Conservation (phyloP, 2,329 filamentous ascomycete species). For the Colletotrichum sp. region DNA sequence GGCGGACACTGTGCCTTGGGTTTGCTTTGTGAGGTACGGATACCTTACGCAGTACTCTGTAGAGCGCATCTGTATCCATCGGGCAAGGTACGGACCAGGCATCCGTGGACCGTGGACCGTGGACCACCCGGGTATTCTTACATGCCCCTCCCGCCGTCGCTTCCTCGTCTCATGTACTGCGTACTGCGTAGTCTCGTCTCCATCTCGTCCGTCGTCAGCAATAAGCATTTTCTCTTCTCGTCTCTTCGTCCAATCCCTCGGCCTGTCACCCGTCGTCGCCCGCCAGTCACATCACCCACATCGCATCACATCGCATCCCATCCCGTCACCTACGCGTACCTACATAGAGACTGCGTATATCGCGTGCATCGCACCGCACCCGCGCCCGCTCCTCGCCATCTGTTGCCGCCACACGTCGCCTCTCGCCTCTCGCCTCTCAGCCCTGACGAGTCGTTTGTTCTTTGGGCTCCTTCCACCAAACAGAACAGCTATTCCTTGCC, state of each 20-base stretch:
- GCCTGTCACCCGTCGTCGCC: neutral
- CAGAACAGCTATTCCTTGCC: neutral
- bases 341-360: neutral
- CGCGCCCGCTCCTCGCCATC: neutral
- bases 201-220: neutral
- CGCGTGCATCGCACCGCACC: neutral
- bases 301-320: conserved; percentile 12
- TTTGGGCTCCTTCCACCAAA: neutral
- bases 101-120: neutral
- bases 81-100: neutral
- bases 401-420: neutral
- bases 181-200: neutral
- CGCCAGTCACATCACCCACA: neutral
- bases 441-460: neutral
- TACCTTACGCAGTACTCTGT: no score
- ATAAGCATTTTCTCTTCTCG: neutral
- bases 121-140: neutral
- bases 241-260: neutral
- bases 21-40: neutral
- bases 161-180: neutral
- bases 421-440: neutral
- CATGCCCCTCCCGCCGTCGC: neutral
- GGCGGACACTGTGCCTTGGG: neutral
- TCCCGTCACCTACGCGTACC: conserved; percentile 3
- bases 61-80: neutral